These are phyloP conservation scores for Trichoderma citrinoviride DNA, from an alignment of 2,329 filamentous ascomycete genomes.

Conservation along the genomic window DNA sequence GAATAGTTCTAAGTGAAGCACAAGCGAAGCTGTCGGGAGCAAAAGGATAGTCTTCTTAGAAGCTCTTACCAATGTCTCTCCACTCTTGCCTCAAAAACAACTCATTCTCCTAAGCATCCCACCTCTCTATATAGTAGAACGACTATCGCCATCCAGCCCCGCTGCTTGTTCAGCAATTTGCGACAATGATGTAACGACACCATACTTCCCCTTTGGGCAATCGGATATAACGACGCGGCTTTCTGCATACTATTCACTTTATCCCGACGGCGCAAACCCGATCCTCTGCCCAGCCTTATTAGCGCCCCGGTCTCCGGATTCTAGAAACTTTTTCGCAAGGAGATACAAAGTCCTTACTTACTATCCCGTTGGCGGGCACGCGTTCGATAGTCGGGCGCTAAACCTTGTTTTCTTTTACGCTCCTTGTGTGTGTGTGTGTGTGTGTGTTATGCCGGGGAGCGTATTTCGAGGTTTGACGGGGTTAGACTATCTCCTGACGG, in stretches of 20 bases:
- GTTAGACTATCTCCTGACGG: background rate
- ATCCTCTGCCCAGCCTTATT: background rate
- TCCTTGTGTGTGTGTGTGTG: background rate
- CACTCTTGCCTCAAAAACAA: background rate
- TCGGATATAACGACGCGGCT: constrained; percentile 2
- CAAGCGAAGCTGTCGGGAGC: background rate
- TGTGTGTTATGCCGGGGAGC: too few species aligned
- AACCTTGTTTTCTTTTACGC: background rate
- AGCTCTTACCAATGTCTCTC: background rate
- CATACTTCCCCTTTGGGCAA: background rate
- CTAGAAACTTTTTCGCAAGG: too few species aligned
- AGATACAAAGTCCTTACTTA: too few species aligned
- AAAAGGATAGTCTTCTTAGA: background rate
- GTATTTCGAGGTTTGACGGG: background rate
- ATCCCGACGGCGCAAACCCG: constrained; percentile 4
- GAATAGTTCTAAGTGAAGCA: background rate
- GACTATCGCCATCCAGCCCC: background rate
- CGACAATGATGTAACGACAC: background rate
- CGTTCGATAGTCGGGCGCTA: background rate
- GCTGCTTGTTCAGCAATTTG: background rate
- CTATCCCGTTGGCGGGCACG: too few species aligned
- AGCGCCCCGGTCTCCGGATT: background rate
- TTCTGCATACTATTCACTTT: background rate
- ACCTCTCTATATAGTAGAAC: background rate
- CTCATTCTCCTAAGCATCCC: background rate